Percentiles rank a stretch among this genome's conserved stretches.
phyloP scores from a whole-genome alignment of 2,329 filamentous ascomycete genomes.

The Alternaria postmessia region DNA sequence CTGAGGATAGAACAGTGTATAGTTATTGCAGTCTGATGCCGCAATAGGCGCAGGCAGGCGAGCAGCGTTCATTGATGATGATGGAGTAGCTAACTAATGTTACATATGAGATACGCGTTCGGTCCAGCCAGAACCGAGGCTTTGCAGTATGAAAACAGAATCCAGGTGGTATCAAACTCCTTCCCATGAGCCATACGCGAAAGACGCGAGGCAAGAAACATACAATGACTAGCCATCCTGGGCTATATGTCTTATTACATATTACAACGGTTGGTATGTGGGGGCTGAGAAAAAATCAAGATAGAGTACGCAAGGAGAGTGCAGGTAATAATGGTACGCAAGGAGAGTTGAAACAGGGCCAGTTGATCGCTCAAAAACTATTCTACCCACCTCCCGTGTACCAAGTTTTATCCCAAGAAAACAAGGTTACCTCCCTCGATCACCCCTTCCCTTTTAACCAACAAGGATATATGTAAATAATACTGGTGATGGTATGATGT shows the following conservation, averaged over 20 bases:
- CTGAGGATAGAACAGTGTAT: neutral
- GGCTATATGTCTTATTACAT: conserved; percentile 7
- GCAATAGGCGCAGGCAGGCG: neutral
- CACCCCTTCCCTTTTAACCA: conserved; percentile 22
- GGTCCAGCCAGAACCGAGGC: neutral
- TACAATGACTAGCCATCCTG: conserved; percentile 11
- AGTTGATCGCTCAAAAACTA: conserved; percentile 31
- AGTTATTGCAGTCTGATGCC: neutral
- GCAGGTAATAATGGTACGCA: conserved; percentile 10
- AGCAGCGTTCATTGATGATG: conserved; percentile 3
- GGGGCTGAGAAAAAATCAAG: neutral
- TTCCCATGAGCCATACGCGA: conserved; percentile 4
- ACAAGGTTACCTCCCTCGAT: conserved; percentile 8
- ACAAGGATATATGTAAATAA: conserved; percentile 22
- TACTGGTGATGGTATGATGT: conserved; percentile 23
- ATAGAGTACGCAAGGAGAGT: conserved; percentile 3
- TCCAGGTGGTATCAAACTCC: conserved; percentile 9
- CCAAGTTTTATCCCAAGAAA: conserved; percentile 20
- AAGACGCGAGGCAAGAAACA: neutral
- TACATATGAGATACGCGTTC: conserved; percentile 6
- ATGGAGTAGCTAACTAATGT: neutral
- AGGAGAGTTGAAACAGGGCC: conserved; percentile 7
- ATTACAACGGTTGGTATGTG: neutral
- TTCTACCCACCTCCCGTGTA: conserved; percentile 16
- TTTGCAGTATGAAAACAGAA: conserved; percentile 1